Evolutionary conservation across 2,329 filamentous ascomycete genomes (phyloP).

Genomic region (Ophiostoma piceae): DNA sequence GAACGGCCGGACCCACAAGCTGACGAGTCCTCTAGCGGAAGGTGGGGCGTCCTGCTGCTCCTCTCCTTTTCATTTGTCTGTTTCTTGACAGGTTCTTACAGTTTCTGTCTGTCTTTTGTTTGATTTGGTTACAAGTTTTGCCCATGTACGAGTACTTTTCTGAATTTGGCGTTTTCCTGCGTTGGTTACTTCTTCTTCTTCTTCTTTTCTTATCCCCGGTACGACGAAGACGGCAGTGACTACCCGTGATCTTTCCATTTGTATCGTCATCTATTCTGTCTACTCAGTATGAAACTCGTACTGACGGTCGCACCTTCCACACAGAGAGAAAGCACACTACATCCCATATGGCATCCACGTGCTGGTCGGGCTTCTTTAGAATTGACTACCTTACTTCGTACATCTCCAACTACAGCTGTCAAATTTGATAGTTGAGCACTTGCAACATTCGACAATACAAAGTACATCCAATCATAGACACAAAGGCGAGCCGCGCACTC

Average conservation of each 20-base stretch:
- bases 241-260: not conserved
- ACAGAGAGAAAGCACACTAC: too few relatives aligned
- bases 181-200: not conserved
- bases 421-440: too few relatives aligned
- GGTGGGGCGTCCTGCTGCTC: not conserved
- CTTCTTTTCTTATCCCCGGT: not conserved
- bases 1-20: slow-evolving; percentile 20
- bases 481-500: slow-evolving; percentile 3
- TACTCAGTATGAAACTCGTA: too few relatives aligned
- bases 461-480: not conserved
- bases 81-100: slow-evolving; percentile 6
- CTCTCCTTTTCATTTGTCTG: not conserved
- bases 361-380: not conserved
- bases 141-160: not conserved
- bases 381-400: too few relatives aligned
- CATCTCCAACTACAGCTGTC: too few relatives aligned
- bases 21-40: slow-evolving; percentile 20
- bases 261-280: not conserved
- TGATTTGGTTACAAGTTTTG: not conserved
- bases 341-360: not conserved
- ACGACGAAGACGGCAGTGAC: not conserved
- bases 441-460: too few relatives aligned
- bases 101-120: not conserved
- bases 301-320: too few relatives aligned
- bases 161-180: too few relatives aligned